Evolutionary conservation across 352 stramenopile genomes (phyloP).

Genomic region (Phytophthora rubi): DNA sequence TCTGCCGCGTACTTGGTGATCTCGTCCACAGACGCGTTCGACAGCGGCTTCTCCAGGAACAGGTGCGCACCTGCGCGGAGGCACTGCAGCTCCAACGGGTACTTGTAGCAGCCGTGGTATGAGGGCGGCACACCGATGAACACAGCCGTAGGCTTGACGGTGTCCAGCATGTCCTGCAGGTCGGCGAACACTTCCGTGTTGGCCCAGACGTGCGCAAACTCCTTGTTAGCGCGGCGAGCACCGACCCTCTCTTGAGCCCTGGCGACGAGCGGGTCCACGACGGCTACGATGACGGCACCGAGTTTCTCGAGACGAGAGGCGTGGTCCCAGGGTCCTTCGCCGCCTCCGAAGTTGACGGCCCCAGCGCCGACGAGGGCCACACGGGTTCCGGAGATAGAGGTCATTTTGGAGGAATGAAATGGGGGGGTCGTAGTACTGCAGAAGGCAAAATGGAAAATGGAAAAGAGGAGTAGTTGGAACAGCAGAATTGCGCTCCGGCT

Average conservation of each 20-base stretch:
- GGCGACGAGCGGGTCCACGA: conserved; percentile 40
- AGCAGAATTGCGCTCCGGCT: too few species aligned
- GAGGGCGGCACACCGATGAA: conserved; percentile 48
- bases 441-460: too few species aligned
- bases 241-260: conserved; percentile 36
- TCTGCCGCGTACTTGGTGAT: conserved; percentile 38
- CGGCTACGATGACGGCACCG: conserved; percentile 33
- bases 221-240: conserved; percentile 23
- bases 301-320: conserved; percentile 45
- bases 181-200: conserved; percentile 35
- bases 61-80: conserved; percentile 41
- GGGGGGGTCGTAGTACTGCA: too few species aligned
- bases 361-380: conserved; percentile 42
- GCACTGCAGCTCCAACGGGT: conserved; percentile 40
- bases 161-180: conserved; percentile 41
- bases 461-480: too few species aligned
- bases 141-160: conserved; percentile 35
- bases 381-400: conserved; percentile 35
- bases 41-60: conserved; percentile 47
- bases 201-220: conserved; percentile 39
- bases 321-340: conserved; percentile 47
- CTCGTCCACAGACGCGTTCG: conserved; percentile 39
- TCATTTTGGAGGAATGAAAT: conserved; percentile 7
- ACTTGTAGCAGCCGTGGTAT: conserved; percentile 49
- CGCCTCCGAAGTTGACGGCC: conserved; percentile 46